phyloP scores from a whole-genome alignment of 1,284 basidiomycete genomes.

The Naganishia sp. region DNA sequence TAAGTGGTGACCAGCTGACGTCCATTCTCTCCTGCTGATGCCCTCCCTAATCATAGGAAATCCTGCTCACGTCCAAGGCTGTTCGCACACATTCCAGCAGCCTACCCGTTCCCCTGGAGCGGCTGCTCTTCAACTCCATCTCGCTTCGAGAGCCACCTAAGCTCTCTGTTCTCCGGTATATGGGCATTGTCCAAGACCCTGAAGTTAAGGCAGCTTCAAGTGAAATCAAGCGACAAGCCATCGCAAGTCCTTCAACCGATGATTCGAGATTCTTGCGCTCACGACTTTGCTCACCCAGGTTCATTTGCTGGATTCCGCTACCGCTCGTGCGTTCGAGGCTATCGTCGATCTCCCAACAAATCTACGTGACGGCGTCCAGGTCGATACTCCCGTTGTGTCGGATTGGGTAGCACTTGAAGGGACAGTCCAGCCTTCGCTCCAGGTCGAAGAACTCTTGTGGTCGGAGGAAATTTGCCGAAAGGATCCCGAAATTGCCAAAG shows the following conservation, averaged over 20 bases:
- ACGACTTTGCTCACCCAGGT: slow-evolving; percentile 39
- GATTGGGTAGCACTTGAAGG: slow-evolving; percentile 49
- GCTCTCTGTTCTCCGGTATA: slow-evolving; percentile 47
- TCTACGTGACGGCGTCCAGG: slow-evolving; percentile 30
- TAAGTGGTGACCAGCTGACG: slow-evolving; percentile 40
- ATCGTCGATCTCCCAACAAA: slow-evolving; percentile 52
- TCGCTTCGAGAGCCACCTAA: slow-evolving; percentile 50
- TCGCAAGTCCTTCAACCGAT: slow-evolving; percentile 39
- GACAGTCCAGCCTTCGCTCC: slow-evolving; percentile 55
- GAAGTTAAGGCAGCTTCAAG: slow-evolving; percentile 39
- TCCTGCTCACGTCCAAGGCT: slow-evolving; percentile 33
- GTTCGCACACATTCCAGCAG: slow-evolving; percentile 28
- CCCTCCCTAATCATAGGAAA: slow-evolving; percentile 13
- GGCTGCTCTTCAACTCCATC: slow-evolving; percentile 49
- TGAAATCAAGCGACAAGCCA: slow-evolving; percentile 44
- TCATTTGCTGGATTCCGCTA: slow-evolving; percentile 51
- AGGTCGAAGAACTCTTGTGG: slow-evolving; percentile 56
- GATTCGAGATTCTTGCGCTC: neutral
- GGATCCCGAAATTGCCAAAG: slow-evolving; percentile 50
- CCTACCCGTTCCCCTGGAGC: slow-evolving; percentile 36
- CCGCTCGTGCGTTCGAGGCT: slow-evolving; percentile 50
- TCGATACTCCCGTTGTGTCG: slow-evolving; percentile 36
- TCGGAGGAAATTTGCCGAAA: slow-evolving; percentile 54
- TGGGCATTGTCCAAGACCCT: slow-evolving; percentile 45
- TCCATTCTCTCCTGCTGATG: neutral